phyloP scores from a whole-genome alignment of 345 rosid species.

The Psidium friedrichsthalianum region DNA sequence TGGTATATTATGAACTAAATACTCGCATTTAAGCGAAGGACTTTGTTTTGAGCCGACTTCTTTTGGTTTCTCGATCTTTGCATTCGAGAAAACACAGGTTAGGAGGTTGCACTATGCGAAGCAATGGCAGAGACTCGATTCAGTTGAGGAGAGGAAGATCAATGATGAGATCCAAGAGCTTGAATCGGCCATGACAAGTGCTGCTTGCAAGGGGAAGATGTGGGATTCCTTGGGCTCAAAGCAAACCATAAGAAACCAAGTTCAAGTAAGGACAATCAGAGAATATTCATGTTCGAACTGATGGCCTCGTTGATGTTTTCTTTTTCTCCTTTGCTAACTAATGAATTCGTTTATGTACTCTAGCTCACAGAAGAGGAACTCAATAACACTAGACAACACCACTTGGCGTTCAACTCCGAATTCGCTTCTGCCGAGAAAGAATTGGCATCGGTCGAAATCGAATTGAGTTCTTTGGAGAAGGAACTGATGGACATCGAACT shows the following conservation, averaged over 20 bases:
- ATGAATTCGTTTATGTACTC: not conserved
- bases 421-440: not conserved
- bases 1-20: not conserved
- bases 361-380: not conserved
- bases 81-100: not conserved
- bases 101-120: not conserved
- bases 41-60: not conserved
- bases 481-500: not conserved
- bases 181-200: not conserved
- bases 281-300: not conserved
- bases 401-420: not conserved
- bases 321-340: not conserved
- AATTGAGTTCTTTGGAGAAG: not conserved
- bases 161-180: not conserved
- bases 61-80: not conserved
- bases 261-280: not conserved
- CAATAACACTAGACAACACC: not conserved
- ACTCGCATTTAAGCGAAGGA: too few relatives aligned
- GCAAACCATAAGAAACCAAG: not conserved
- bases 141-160: not conserved
- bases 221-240: not conserved
- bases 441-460: not conserved
- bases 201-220: not conserved
- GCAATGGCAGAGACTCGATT: not conserved
- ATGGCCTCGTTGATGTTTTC: not conserved